Evolutionary conservation across 495 filamentous ascomycete species (phyloP).

Genomic region (Recurvomyces mirabilis): DNA sequence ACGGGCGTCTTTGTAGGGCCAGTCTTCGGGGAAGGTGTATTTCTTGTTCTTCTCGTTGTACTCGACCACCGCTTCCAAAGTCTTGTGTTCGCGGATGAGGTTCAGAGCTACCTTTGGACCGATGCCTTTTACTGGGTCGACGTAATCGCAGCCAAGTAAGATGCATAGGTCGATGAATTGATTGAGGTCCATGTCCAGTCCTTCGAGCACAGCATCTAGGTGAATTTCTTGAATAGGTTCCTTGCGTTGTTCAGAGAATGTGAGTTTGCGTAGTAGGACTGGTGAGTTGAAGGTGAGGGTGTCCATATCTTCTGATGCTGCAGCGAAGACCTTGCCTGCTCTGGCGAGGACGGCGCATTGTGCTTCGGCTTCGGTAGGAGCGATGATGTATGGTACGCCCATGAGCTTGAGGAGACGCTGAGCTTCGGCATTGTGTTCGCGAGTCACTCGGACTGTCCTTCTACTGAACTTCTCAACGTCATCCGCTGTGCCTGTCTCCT

Average conservation of each 20-base stretch:
- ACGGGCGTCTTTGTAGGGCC: conserved; percentile 86
- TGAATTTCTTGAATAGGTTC: conserved; percentile 95
- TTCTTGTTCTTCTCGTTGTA: conserved; percentile 44
- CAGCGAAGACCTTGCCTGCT: conserved; percentile 91
- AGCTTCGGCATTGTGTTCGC: conserved; percentile 91
- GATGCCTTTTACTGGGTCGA: conserved; percentile 89
- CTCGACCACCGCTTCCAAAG: conserved; percentile 71
- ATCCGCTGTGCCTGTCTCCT: conserved; percentile 92
- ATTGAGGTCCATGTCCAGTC: conserved; percentile 69
- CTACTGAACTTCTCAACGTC: conserved; percentile 97
- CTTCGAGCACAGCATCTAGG: conserved; percentile 69
- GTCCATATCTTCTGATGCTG: conserved; percentile 98
- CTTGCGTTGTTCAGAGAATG: conserved; percentile 92
- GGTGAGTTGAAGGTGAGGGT: conserved; percentile 91
- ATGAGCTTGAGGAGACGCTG: conserved; percentile 82
- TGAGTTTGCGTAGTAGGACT: conserved; percentile 83
- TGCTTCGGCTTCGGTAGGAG: conserved; percentile 92
- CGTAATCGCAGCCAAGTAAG: conserved; percentile 92
- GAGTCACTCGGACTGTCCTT: conserved; percentile 85
- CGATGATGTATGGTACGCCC: conserved; percentile 91
- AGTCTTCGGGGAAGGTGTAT: conserved; percentile 77
- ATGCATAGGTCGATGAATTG: conserved; percentile 98
- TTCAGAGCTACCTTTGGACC: conserved; percentile 85
- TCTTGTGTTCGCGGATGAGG: conserved; percentile 80
- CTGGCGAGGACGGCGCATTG: conserved; percentile 86